Percentiles rank a stretch among this genome's conserved stretches.
Evolutionary conservation across 2,329 filamentous ascomycete genomes (phyloP).

Genomic region (Harringtonia aguacate): DNA sequence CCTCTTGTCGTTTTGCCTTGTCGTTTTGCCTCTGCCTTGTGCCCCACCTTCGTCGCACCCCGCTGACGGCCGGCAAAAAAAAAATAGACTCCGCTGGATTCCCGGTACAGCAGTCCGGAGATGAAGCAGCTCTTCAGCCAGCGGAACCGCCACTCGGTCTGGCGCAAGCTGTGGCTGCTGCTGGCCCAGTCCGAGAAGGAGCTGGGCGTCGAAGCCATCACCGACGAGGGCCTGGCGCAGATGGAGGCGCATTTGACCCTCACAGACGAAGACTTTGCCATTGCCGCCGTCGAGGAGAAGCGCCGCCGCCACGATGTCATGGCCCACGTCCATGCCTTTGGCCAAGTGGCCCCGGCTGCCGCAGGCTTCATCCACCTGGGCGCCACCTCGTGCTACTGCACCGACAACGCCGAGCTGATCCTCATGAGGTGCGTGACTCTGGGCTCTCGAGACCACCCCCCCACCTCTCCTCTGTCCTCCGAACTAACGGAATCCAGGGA

Average conservation of each 20-base stretch:
- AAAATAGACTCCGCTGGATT: constrained; percentile 57
- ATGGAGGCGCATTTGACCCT: constrained; percentile 55
- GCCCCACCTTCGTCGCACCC: no score
- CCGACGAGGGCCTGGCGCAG: constrained; percentile 60
- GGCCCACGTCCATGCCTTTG: constrained; percentile 63
- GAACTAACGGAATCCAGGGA: no score
- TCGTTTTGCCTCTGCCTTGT: no score
- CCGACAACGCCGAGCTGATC: constrained; percentile 67
- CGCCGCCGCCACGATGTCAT: constrained; percentile 44
- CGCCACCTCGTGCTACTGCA: constrained; percentile 39
- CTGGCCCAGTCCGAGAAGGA: constrained; percentile 78
- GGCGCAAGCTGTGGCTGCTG: constrained; percentile 76
- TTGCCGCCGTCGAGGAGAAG: constrained; percentile 69
- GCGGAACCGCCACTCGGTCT: constrained; percentile 62
- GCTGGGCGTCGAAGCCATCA: constrained; percentile 62
- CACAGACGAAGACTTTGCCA: constrained; percentile 52
- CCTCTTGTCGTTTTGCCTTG: no score
- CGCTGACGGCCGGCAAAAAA: no score
- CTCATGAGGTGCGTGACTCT: constrained; percentile 55
- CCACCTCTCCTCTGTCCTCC: no score
- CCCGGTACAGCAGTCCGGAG: constrained; percentile 61
- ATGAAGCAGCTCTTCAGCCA: constrained; percentile 74
- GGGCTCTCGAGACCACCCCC: no score
- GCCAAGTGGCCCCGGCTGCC: constrained; percentile 60
- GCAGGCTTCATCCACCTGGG: constrained; percentile 77